Conservation (phyloP, 805 yeast species). For the Metschnikowia hibisci region DNA sequence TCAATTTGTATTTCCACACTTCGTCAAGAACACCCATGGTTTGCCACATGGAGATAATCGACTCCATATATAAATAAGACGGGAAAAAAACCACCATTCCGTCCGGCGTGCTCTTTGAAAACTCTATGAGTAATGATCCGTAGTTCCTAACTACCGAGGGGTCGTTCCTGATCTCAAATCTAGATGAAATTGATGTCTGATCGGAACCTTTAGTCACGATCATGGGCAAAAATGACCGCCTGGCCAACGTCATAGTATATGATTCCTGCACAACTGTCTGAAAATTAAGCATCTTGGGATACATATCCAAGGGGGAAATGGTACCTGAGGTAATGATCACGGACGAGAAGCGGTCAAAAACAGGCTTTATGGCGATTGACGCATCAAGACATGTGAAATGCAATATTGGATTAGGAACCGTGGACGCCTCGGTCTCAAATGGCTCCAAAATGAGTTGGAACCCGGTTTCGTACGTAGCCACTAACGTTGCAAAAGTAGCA, state of each 20-base stretch:
- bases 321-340: conserved; percentile 97
- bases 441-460: conserved; percentile 92
- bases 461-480: conserved; percentile 92
- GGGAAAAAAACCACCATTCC: conserved; percentile 98
- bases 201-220: conserved; percentile 97
- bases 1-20: conserved; percentile 95
- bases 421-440: conserved; percentile 85
- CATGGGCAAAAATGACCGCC: conserved; percentile 90
- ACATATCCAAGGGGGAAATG: conserved; percentile 97
- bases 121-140: conserved; percentile 88
- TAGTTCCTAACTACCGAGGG: conserved; percentile 97
- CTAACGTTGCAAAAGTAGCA: conserved; percentile 94
- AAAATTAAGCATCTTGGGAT: conserved; percentile 93
- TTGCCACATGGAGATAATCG: conserved; percentile 98
- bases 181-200: conserved; percentile 93
- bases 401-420: conserved; percentile 94
- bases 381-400: conserved; percentile 96
- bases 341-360: conserved; percentile 86
- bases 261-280: conserved; percentile 92
- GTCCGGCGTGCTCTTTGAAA: conserved; percentile 93
- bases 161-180: conserved; percentile 95
- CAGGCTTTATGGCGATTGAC: conserved; percentile 95
- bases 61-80: conserved; percentile 94
- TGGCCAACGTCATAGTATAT: conserved; percentile 90
- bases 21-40: conserved; percentile 97